Conservation (phyloP, 768 basidiomycete genomes). For the Rhizopogon vesiculosus region DNA sequence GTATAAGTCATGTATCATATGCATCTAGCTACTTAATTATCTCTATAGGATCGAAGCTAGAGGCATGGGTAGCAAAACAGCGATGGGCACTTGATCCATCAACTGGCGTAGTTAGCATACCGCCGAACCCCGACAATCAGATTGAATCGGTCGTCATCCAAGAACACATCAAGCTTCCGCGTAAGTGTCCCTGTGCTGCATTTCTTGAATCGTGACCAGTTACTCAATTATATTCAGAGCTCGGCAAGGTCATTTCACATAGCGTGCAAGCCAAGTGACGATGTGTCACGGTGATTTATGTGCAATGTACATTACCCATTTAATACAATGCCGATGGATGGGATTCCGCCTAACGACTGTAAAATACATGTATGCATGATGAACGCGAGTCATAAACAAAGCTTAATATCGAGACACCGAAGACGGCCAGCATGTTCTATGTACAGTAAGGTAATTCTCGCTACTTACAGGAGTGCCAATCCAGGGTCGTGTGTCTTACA, state of each 20-base stretch:
- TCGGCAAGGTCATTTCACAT: conserved; percentile 73
- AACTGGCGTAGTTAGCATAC: conserved; percentile 58
- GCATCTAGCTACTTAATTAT: not conserved
- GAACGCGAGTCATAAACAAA: not conserved
- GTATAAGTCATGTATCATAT: conserved; percentile 6
- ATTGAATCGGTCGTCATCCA: conserved; percentile 83
- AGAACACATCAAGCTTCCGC: conserved; percentile 76
- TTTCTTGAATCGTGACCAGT: not conserved
- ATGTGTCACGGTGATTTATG: conserved; percentile 1
- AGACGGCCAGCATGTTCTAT: too few relatives aligned
- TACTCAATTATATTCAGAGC: conserved; percentile 39
- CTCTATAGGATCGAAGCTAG: conserved; percentile 48
- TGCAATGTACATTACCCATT: not conserved
- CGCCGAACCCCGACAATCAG: conserved; percentile 84
- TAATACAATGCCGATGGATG: not conserved
- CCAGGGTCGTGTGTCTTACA: conserved; percentile 6
- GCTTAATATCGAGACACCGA: not conserved
- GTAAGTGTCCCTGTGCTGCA: conserved; percentile 40
- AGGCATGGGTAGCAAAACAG: conserved; percentile 54
- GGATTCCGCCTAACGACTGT: not conserved
- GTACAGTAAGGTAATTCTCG: too few relatives aligned
- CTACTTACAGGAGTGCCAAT: too few relatives aligned
- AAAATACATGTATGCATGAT: not conserved
- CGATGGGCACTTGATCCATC: conserved; percentile 61
- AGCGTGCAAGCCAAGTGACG: conserved; percentile 50